phyloP scores from a whole-genome alignment of 495 filamentous ascomycete genomes.

The Coniosporium apollinis region DNA sequence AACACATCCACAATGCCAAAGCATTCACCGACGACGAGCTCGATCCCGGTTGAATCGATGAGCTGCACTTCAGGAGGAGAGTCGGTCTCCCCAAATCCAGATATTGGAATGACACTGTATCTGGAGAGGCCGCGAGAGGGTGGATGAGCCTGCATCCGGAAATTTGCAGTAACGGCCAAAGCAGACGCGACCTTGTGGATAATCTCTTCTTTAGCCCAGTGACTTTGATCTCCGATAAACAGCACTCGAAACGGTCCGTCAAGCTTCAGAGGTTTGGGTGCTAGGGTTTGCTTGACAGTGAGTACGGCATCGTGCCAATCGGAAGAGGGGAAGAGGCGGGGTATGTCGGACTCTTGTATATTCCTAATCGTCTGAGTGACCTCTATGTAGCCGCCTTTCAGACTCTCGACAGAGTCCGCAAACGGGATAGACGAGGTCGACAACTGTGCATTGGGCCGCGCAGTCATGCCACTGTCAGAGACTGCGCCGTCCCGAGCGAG shows the following conservation, averaged over 20 bases:
- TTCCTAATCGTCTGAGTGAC: not conserved
- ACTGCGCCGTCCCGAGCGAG: too few species aligned
- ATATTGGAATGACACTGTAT: conserved; percentile 9
- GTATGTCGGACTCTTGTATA: too few species aligned
- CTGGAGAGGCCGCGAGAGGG: conserved; percentile 5
- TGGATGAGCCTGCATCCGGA: not conserved
- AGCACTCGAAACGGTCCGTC: conserved; percentile 8
- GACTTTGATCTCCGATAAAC: conserved; percentile 8
- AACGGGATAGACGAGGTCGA: conserved; percentile 1
- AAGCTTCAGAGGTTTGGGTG: conserved; percentile 3
- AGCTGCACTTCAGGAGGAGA: conserved; percentile 7
- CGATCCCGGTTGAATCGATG: conserved; percentile 6
- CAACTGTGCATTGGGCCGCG: too few species aligned
- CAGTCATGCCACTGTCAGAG: too few species aligned
- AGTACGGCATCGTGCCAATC: not conserved
- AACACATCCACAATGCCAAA: not conserved
- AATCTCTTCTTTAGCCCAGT: conserved; percentile 9
- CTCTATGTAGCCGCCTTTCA: not conserved
- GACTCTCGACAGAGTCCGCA: conserved; percentile 1
- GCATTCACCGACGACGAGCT: conserved; percentile 11
- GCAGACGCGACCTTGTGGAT: conserved; percentile 10
- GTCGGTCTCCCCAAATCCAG: not conserved
- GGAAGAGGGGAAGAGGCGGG: too few species aligned
- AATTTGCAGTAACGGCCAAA: conserved; percentile 7
- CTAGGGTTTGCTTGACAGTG: conserved; percentile 7